Percentiles rank a stretch among this genome's conserved stretches.
Evolutionary conservation across 1,284 basidiomycete genomes (phyloP).

Genomic region (Tranzscheliella williamsii): DNA sequence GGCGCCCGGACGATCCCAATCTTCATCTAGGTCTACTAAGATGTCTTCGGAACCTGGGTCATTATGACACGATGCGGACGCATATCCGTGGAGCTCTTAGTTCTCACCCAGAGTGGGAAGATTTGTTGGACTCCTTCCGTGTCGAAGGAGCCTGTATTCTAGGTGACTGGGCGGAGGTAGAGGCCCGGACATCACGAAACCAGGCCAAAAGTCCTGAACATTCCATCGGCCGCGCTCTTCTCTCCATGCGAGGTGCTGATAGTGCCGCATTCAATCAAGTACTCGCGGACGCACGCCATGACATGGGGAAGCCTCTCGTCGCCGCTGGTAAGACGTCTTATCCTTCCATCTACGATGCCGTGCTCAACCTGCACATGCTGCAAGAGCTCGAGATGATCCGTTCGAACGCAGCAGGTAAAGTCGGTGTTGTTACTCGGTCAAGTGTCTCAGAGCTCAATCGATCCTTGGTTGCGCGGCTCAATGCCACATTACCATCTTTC

Average conservation of each 20-base stretch:
- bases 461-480: conserved; percentile 70
- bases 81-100: conserved; percentile 91
- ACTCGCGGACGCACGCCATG: conserved; percentile 72
- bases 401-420: conserved; percentile 10
- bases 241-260: conserved; percentile 72
- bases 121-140: conserved; percentile 77
- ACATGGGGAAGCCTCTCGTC: conserved; percentile 78
- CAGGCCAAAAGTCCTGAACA: conserved; percentile 69
- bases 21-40: conserved; percentile 87
- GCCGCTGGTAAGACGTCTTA: conserved; percentile 76
- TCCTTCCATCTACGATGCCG: conserved; percentile 81
- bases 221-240: conserved; percentile 78
- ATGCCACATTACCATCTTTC: conserved; percentile 84
- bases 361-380: conserved; percentile 82
- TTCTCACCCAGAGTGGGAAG: conserved; percentile 81
- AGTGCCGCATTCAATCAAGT: conserved; percentile 53
- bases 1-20: conserved; percentile 82
- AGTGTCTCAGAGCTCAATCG: conserved; percentile 29
- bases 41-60: conserved; percentile 90
- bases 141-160: conserved; percentile 95
- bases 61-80: conserved; percentile 94
- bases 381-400: conserved; percentile 80
- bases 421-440: conserved; percentile 61
- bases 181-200: conserved; percentile 60
- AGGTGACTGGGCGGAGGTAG: conserved; percentile 77